phyloP scores from a whole-genome alignment of 768 basidiomycete species.

The Serendipita vermifera region DNA sequence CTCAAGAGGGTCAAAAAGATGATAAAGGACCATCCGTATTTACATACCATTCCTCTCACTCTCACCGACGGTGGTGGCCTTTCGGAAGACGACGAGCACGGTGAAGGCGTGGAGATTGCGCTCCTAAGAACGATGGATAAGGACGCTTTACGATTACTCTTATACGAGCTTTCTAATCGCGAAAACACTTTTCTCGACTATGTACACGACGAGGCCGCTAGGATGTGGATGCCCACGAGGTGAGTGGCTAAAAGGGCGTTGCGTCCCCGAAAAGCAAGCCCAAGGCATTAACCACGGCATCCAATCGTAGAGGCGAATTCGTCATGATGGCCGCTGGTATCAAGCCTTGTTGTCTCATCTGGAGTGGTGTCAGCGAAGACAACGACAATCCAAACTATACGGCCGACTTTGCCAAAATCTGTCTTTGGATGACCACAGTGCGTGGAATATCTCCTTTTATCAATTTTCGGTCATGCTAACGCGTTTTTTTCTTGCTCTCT shows the following conservation, averaged over 20 bases:
- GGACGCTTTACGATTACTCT: neutral
- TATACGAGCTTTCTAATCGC: neutral
- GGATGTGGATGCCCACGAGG: conserved; percentile 8
- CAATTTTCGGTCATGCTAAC: too few species aligned
- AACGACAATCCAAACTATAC: neutral
- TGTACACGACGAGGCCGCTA: conserved; percentile 4
- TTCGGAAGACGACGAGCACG: neutral
- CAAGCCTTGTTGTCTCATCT: neutral
- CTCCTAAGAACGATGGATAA: neutral
- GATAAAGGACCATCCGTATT: neutral
- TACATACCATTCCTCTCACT: neutral
- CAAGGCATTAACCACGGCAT: too few species aligned
- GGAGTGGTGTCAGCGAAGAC: conserved; percentile 4
- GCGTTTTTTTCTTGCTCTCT: neutral
- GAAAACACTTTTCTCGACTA: conserved; percentile 2
- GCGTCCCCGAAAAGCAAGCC: neutral
- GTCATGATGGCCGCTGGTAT: conserved; percentile 6
- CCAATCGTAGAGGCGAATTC: neutral
- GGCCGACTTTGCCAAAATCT: neutral
- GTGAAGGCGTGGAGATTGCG: neutral
- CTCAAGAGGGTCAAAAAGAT: neutral
- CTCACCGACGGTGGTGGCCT: neutral
- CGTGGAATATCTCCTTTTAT: too few species aligned
- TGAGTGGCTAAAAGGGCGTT: neutral
- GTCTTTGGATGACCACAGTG: conserved; percentile 11